Conservation (phyloP, 129 eudicot genomes). For the Arctium lappa region DNA sequence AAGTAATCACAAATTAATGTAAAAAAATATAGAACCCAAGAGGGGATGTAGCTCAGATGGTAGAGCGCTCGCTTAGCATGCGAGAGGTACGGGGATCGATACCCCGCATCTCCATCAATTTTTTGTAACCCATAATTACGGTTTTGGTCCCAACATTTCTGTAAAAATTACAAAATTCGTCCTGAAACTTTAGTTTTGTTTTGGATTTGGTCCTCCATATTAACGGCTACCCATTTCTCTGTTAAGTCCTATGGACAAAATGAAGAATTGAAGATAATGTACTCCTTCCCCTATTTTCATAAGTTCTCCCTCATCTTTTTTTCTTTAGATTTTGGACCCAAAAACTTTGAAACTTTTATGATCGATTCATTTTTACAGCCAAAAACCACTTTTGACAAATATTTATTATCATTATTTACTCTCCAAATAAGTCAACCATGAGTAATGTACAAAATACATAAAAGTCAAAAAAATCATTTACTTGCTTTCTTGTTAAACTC, state of each 20-base stretch:
- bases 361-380: not conserved
- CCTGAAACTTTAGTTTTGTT: not conserved
- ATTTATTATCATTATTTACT: not conserved
- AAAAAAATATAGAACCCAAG: not conserved
- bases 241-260: not conserved
- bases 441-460: not conserved
- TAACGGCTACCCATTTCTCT: not conserved
- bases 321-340: not conserved
- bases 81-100: constrained; percentile 94
- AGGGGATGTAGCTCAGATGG: constrained; percentile 80
- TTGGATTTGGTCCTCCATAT: not conserved
- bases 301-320: not conserved
- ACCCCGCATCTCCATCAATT: constrained; percentile 47
- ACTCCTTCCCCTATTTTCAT: not conserved
- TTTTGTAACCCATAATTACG: not conserved
- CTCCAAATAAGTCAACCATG: not conserved
- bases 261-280: no score
- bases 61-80: constrained; percentile 92
- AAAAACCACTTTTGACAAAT: not conserved
- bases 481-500: not conserved
- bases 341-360: not conserved
- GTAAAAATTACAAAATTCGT: not conserved
- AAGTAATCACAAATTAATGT: no score
- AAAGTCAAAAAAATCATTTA: not conserved
- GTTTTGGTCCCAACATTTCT: not conserved